Percentiles rank a stretch among this genome's conserved stretches.
Evolutionary conservation across 495 filamentous ascomycete genomes (phyloP).

Genomic region (Lineolata rhizophorae): DNA sequence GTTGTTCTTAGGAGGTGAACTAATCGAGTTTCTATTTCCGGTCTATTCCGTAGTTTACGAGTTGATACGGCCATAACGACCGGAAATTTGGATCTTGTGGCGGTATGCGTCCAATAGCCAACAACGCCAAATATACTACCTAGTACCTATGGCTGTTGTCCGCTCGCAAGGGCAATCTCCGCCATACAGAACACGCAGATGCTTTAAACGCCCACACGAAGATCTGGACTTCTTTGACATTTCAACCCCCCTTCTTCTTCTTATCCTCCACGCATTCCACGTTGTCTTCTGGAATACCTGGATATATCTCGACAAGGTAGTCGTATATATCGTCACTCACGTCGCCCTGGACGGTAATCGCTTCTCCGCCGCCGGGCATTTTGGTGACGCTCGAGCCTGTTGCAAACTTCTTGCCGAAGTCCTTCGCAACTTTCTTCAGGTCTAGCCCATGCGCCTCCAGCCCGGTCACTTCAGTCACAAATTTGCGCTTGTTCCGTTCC

Average conservation of each 20-base stretch:
- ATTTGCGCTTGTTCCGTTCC: slow-evolving; percentile 94
- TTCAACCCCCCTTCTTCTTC: slow-evolving; percentile 65
- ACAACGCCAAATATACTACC: too few relatives aligned
- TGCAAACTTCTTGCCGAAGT: slow-evolving; percentile 81
- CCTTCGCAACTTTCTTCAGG: slow-evolving; percentile 79
- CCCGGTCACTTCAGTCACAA: slow-evolving; percentile 72
- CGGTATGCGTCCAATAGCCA: too few relatives aligned
- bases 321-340: slow-evolving; percentile 87
- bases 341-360: slow-evolving; percentile 96
- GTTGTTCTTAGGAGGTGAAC: too few relatives aligned
- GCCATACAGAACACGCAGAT: too few relatives aligned
- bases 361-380: slow-evolving; percentile 63
- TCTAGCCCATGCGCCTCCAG: slow-evolving; percentile 80
- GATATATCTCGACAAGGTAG: slow-evolving; percentile 68
- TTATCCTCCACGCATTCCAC: slow-evolving; percentile 86
- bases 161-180: too few relatives aligned
- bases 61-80: too few relatives aligned
- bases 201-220: too few relatives aligned
- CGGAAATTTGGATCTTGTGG: too few relatives aligned
- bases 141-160: too few relatives aligned
- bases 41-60: too few relatives aligned
- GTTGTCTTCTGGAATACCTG: slow-evolving; percentile 73
- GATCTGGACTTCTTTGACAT: too few relatives aligned
- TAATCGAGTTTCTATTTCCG: too few relatives aligned
- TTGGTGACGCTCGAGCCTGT: slow-evolving; percentile 88